These are phyloP conservation scores for Hypoxylon sp. DNA, from an alignment of 2,329 filamentous ascomycete species.

Conservation along the genomic window DNA sequence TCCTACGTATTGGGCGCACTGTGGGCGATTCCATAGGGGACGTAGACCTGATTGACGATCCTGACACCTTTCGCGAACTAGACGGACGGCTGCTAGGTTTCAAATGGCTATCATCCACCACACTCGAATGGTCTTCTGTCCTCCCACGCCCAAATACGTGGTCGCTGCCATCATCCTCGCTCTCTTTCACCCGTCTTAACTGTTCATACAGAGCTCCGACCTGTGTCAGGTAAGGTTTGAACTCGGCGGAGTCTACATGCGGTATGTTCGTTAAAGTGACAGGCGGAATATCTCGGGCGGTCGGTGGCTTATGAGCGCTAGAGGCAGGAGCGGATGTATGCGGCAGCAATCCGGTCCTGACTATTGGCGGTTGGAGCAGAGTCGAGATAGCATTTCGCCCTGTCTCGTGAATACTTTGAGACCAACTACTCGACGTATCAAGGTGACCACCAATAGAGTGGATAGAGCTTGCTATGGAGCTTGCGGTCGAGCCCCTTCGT, in stretches of 20 bases:
- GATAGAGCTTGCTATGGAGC: slow-evolving; percentile 80
- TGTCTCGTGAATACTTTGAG: slow-evolving; percentile 75
- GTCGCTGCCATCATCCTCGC: slow-evolving; percentile 73
- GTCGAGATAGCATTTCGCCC: slow-evolving; percentile 95
- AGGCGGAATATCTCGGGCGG: slow-evolving; percentile 90
- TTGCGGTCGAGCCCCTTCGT: slow-evolving; percentile 85
- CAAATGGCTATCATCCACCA: slow-evolving; percentile 62
- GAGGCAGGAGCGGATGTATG: slow-evolving; percentile 78
- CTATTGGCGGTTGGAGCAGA: slow-evolving; percentile 90
- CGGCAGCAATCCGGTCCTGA: slow-evolving; percentile 87
- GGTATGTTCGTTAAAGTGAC: slow-evolving; percentile 91
- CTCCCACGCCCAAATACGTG: slow-evolving; percentile 59
- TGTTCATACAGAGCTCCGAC: slow-evolving; percentile 91
- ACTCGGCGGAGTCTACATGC: slow-evolving; percentile 83
- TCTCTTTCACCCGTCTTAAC: slow-evolving; percentile 85
- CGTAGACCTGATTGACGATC: slow-evolving; percentile 65
- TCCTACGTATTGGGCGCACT: slow-evolving; percentile 55
- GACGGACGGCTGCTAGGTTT: slow-evolving; percentile 61
- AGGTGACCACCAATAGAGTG: slow-evolving; percentile 85
- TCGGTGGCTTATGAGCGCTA: slow-evolving; percentile 86
- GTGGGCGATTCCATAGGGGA: slow-evolving; percentile 64
- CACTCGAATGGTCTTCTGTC: slow-evolving; percentile 59
- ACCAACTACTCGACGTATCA: slow-evolving; percentile 74
- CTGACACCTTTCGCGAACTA: slow-evolving; percentile 59
- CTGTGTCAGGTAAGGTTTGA: slow-evolving; percentile 86